These are phyloP conservation scores for Amesomyces nigricolor DNA, from an alignment of 2,329 filamentous ascomycete genomes.

Conservation along the genomic window DNA sequence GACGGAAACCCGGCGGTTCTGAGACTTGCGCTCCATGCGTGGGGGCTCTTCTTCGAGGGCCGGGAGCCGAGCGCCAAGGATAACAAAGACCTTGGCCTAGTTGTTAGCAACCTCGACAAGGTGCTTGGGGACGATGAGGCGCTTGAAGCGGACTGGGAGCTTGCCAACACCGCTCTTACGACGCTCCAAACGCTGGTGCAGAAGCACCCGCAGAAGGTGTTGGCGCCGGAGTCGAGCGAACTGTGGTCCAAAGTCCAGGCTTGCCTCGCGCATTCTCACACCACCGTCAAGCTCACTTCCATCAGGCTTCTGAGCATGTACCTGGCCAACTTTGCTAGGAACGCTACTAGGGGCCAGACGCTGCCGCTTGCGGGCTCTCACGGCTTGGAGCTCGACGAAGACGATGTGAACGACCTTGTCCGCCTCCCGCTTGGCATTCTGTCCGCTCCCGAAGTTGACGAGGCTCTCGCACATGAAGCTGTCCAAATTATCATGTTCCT, in stretches of 20 bases:
- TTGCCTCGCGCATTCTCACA: slow-evolving; percentile 66
- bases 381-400: slow-evolving; percentile 61
- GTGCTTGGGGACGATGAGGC: slow-evolving; percentile 51
- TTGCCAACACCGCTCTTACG: slow-evolving; percentile 68
- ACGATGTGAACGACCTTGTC: slow-evolving; percentile 58
- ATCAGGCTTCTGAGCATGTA: slow-evolving; percentile 70
- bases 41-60: slow-evolving; percentile 75
- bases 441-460: slow-evolving; percentile 58
- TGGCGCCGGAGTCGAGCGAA: slow-evolving; percentile 53
- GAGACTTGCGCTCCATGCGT: slow-evolving; percentile 71
- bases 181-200: slow-evolving; percentile 63
- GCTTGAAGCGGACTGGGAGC: slow-evolving; percentile 57
- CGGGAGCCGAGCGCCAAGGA: slow-evolving; percentile 54
- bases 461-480: slow-evolving; percentile 71
- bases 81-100: slow-evolving; percentile 60
- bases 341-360: slow-evolving; percentile 46
- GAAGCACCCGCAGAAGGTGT: slow-evolving; percentile 56
- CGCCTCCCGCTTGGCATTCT: slow-evolving; percentile 49
- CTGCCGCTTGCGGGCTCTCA: slow-evolving; percentile 63
- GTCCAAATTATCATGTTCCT: slow-evolving; percentile 81
- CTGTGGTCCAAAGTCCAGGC: slow-evolving; percentile 67
- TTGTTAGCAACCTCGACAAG: slow-evolving; percentile 50
- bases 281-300: slow-evolving; percentile 70
- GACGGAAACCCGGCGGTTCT: slow-evolving; percentile 65
- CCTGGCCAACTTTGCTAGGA: slow-evolving; percentile 70